Evolutionary conservation across 352 stramenopile species (phyloP).

Genomic region (Thalassiosira mediterranea): DNA sequence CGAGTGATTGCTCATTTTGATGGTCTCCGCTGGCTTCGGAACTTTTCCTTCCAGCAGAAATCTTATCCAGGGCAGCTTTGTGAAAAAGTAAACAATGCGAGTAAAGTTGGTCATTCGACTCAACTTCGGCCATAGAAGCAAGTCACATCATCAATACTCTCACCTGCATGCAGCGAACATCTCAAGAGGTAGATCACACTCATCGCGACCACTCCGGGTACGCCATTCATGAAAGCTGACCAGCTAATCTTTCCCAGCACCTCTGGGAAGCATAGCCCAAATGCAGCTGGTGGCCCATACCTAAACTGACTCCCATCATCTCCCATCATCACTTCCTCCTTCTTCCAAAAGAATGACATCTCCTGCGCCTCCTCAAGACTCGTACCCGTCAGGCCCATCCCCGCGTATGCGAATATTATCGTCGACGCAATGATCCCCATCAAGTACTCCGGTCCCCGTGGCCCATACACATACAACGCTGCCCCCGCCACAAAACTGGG

Average conservation of each 20-base stretch:
- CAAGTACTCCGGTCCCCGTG: conserved; percentile 63
- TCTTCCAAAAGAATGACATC: conserved; percentile 66
- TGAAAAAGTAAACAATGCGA: no score
- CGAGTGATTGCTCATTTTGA: no score
- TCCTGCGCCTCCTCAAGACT: conserved; percentile 55
- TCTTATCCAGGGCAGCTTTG: conserved; percentile 68
- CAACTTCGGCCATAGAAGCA: no score
- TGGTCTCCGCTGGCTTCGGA: no score
- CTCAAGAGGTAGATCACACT: conserved; percentile 73
- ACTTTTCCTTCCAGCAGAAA: no score
- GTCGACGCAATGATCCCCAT: conserved; percentile 52
- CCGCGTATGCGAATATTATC: conserved; percentile 59
- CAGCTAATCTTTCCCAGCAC: conserved; percentile 57
- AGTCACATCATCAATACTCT: no score
- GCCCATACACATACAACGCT: conserved; percentile 63
- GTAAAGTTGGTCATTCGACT: no score
- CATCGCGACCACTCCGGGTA: conserved; percentile 61
- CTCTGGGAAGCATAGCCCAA: conserved; percentile 40
- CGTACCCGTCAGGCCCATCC: conserved; percentile 51
- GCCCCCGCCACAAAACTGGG: conserved; percentile 54
- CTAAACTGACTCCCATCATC: neutral
- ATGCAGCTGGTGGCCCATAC: conserved; percentile 52
- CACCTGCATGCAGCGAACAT: conserved; percentile 66
- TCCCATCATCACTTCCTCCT: conserved; percentile 56
- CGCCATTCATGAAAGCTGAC: conserved; percentile 60